phyloP scores from a whole-genome alignment of 2,329 filamentous ascomycete genomes.

The Exophiala spinifera region DNA sequence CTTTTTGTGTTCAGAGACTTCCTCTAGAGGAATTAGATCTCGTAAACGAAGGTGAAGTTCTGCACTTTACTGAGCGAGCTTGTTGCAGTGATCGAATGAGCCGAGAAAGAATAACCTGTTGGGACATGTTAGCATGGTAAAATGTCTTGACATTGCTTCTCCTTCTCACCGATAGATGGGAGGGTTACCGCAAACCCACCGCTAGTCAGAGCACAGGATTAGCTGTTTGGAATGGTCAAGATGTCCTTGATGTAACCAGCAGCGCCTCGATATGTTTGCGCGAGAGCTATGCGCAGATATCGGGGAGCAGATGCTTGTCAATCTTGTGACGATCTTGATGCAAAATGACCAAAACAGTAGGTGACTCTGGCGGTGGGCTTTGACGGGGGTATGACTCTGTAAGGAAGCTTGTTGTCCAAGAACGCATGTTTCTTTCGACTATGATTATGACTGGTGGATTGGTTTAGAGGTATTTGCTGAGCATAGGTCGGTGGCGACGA shows the following conservation, averaged over 20 bases:
- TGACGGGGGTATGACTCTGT: constrained; percentile 19
- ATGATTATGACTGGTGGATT: constrained; percentile 18
- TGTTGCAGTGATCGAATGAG: neutral
- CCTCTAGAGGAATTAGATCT: neutral
- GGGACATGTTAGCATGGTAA: neutral
- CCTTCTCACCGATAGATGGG: constrained; percentile 4
- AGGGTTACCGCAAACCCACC: constrained; percentile 19
- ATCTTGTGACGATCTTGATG: constrained; percentile 16
- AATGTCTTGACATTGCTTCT: neutral
- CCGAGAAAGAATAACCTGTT: constrained; percentile 4
- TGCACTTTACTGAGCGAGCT: neutral
- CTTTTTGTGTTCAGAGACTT: constrained; percentile 4
- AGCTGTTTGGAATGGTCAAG: constrained; percentile 14
- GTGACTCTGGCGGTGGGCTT: constrained; percentile 28
- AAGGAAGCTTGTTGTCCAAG: constrained; percentile 15
- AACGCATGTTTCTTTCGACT: constrained; percentile 20
- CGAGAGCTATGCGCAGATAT: constrained; percentile 12
- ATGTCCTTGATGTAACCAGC: constrained; percentile 14
- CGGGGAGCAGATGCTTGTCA: constrained; percentile 17
- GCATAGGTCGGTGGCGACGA: constrained; percentile 1
- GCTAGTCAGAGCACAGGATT: constrained; percentile 19
- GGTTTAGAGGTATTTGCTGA: constrained; percentile 5
- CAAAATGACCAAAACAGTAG: constrained; percentile 21
- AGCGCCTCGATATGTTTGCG: constrained; percentile 6
- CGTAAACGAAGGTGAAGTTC: neutral